Percentiles rank a stretch among this genome's conserved stretches.
Conservation (phyloP, 305 asterid genomes). For the Fraxinus sp. region DNA sequence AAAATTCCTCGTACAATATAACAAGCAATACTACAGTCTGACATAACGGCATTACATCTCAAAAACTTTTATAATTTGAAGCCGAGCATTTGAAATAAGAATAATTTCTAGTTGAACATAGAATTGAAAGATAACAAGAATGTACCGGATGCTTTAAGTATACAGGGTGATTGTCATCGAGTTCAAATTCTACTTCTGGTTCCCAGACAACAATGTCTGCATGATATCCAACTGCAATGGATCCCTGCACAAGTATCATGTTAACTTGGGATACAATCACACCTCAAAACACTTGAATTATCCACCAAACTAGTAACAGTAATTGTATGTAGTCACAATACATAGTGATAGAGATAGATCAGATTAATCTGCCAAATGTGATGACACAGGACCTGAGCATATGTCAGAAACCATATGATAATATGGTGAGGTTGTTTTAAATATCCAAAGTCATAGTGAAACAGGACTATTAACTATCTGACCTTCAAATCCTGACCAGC, state of each 20-base stretch:
- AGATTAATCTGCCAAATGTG: not conserved
- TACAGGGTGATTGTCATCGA: conserved; percentile 57
- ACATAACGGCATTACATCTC: not conserved
- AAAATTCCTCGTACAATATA: not conserved
- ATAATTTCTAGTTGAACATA: not conserved
- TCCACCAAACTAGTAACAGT: not conserved
- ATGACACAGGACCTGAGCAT: not conserved
- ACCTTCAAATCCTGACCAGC: conserved; percentile 79
- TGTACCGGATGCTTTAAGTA: conserved; percentile 71
- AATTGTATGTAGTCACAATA: not conserved
- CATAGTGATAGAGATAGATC: not conserved
- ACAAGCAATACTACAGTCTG: not conserved
- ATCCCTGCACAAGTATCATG: conserved; percentile 53
- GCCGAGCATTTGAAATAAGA: not conserved
- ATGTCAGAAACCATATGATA: not conserved
- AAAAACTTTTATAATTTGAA: not conserved
- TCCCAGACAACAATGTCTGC: conserved; percentile 93
- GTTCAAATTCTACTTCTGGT: conserved; percentile 71
- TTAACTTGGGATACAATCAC: not conserved
- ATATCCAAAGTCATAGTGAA: not conserved
- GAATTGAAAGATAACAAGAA: not conserved
- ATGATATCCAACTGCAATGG: conserved; percentile 58
- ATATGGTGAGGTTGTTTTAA: not conserved
- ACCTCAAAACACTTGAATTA: not conserved
- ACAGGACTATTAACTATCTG: not conserved